Evolutionary conservation across 2,329 filamentous ascomycete genomes (phyloP).

Genomic region (Pezicula radicicola): DNA sequence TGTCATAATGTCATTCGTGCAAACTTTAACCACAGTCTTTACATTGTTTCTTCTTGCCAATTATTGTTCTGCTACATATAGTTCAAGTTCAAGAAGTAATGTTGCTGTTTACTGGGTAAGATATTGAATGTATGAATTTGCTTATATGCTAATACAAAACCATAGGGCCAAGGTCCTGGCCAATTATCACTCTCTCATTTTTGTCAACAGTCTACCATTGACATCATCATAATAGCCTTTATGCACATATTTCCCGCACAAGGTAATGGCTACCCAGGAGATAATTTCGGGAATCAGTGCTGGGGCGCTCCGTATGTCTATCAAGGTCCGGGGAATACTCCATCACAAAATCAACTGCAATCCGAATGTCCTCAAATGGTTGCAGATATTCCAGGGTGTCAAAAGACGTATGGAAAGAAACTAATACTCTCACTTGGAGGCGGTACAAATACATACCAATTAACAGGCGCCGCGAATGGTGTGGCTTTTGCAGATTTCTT

Average conservation of each 20-base stretch:
- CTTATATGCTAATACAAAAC: not conserved
- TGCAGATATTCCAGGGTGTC: slow-evolving; percentile 30
- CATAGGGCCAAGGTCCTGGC: slow-evolving; percentile 35
- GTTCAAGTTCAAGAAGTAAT: too few relatives aligned
- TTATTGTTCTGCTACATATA: too few relatives aligned
- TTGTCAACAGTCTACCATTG: slow-evolving; percentile 31
- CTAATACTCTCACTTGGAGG: slow-evolving; percentile 33
- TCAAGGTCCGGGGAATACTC: slow-evolving; percentile 19
- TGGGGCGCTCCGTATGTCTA: slow-evolving; percentile 22
- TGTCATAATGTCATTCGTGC: too few relatives aligned
- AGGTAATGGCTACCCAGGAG: slow-evolving; percentile 34
- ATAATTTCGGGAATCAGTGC: slow-evolving; percentile 37
- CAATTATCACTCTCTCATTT: slow-evolving; percentile 30
- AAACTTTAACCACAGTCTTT: too few relatives aligned
- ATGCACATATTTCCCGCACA: slow-evolving; percentile 35
- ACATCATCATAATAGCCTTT: slow-evolving; percentile 35
- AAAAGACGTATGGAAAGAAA: slow-evolving; percentile 29
- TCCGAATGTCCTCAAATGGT: slow-evolving; percentile 28
- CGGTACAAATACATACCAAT: slow-evolving; percentile 23
- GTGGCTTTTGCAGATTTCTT: slow-evolving; percentile 28
- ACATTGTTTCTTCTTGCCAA: too few relatives aligned
- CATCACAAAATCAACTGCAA: slow-evolving; percentile 26
- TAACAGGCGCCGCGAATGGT: slow-evolving; percentile 30
- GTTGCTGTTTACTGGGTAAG: too few relatives aligned
- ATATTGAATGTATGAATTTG: too few relatives aligned